These are phyloP conservation scores for Stemphylium beticola DNA, from an alignment of 2,329 filamentous ascomycete species.

Conservation along the genomic window DNA sequence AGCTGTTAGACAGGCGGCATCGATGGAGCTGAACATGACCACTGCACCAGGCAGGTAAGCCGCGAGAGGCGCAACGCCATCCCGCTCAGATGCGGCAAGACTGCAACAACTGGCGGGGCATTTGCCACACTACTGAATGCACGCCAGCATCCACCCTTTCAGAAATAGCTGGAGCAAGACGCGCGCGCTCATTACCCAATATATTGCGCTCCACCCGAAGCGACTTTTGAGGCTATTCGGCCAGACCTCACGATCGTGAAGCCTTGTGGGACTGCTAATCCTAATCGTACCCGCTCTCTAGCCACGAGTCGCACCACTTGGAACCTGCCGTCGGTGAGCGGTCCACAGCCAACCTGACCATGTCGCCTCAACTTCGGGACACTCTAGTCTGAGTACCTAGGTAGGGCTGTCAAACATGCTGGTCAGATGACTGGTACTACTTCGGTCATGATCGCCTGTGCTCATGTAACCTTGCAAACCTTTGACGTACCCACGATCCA, in stretches of 20 bases:
- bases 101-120: slow-evolving; percentile 17
- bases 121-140: slow-evolving; percentile 4
- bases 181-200: slow-evolving; percentile 10
- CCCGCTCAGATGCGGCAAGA: slow-evolving; percentile 15
- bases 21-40: neutral
- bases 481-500: neutral
- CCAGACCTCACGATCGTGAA: slow-evolving; percentile 2
- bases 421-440: slow-evolving; percentile 1
- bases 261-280: slow-evolving; percentile 4
- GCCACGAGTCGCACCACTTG: neutral
- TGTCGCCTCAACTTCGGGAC: slow-evolving; percentile 11
- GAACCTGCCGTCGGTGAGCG: slow-evolving; percentile 8
- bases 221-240: neutral
- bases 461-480: neutral
- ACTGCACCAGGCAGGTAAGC: slow-evolving; percentile 4
- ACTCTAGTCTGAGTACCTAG: neutral
- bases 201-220: slow-evolving; percentile 9
- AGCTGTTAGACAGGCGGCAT: neutral
- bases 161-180: slow-evolving; percentile 6
- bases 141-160: slow-evolving; percentile 1
- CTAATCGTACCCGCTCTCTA: neutral
- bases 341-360: slow-evolving; percentile 10
- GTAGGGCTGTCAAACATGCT: neutral
- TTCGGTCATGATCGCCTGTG: neutral
- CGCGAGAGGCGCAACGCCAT: slow-evolving; percentile 4